A percentile compares a stretch with the other conserved stretches of the same genome.
Conservation (phyloP, 331 rosid genomes). For the Quercus tomentella region DNA sequence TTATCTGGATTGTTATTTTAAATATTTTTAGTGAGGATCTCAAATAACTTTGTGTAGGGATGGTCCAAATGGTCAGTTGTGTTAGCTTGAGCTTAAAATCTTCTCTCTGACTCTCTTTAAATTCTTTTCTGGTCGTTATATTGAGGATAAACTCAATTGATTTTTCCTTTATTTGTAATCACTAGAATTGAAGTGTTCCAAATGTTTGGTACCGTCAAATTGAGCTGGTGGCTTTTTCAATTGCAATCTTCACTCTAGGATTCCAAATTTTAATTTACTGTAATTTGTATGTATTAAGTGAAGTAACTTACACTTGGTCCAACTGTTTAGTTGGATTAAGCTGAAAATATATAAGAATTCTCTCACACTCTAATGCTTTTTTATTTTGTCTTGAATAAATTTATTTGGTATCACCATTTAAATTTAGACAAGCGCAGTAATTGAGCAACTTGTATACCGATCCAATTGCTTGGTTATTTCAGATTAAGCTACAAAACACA, state of each 20-base stretch:
- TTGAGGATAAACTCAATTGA: not conserved
- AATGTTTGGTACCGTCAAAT: not conserved
- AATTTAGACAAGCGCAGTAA: not conserved
- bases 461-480: not conserved
- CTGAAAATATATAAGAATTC: not conserved
- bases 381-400: not conserved
- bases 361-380: not conserved
- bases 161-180: not conserved
- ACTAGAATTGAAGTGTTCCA: not conserved
- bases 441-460: not conserved
- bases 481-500: not conserved
- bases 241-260: not conserved
- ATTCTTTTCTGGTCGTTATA: too few relatives aligned
- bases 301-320: not conserved
- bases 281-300: not conserved
- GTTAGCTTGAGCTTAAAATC: not conserved
- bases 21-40: not conserved
- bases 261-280: too few relatives aligned
- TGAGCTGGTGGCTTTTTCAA: not conserved
- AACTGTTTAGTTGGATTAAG: not conserved
- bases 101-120: too few relatives aligned
- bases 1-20: not conserved
- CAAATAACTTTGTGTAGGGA: not conserved
- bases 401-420: not conserved
- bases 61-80: not conserved